Conservation (phyloP, 305 asterid species). For the Ilex paraguariensis region DNA sequence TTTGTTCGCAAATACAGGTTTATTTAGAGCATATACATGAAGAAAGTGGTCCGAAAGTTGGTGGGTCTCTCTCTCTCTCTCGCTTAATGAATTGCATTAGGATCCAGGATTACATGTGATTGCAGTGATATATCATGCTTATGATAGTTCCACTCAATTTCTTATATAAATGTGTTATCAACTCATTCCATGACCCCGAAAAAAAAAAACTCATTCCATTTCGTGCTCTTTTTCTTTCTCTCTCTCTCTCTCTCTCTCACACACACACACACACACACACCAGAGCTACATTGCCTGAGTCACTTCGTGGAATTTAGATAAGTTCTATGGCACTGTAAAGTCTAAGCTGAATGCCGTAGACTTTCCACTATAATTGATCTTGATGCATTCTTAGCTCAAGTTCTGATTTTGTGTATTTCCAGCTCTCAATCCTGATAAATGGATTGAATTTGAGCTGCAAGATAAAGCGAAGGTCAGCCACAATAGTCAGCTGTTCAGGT, state of each 20-base stretch:
- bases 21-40: constrained; percentile 59
- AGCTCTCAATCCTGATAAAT: constrained; percentile 83
- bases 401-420: constrained; percentile 28
- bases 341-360: constrained; percentile 7
- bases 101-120: not conserved
- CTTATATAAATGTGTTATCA: no score
- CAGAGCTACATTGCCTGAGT: no score
- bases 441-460: constrained; percentile 85
- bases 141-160: no score
- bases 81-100: constrained; percentile 6
- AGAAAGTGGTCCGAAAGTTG: constrained; percentile 48
- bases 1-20: constrained; percentile 36
- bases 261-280: no score
- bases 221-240: no score
- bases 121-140: no score
- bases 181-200: no score
- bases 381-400: constrained; percentile 12
- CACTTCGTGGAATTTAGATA: no score
- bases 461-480: constrained; percentile 91
- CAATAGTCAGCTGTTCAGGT: constrained; percentile 90
- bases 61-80: constrained; percentile 26
- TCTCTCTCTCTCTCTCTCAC: no score
- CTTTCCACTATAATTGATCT: not conserved
- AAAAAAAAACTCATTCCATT: no score
- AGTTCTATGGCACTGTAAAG: not conserved